A percentile compares a stretch with the other conserved stretches of the same genome.
These are phyloP conservation scores for Strobilomyces echinocephalus DNA, from an alignment of 768 basidiomycete genomes.

Conservation along the genomic window DNA sequence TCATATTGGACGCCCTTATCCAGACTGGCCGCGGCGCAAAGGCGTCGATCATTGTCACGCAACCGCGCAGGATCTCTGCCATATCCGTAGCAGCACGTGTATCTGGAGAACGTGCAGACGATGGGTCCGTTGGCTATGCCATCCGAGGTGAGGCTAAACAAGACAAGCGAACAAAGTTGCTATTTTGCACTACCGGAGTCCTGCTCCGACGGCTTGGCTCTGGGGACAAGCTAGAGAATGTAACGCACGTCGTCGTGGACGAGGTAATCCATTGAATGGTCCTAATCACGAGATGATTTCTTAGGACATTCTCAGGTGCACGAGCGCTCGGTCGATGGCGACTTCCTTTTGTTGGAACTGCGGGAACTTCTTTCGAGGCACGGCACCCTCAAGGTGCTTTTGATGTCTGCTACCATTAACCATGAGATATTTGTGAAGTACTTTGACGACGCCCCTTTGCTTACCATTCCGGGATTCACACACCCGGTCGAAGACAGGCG, in stretches of 20 bases:
- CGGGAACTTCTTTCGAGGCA: conserved; percentile 67
- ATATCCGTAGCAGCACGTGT: conserved; percentile 86
- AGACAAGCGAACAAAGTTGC: conserved; percentile 59
- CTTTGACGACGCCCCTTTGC: conserved; percentile 73
- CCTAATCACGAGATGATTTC: not conserved
- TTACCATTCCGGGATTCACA: conserved; percentile 80
- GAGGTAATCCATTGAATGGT: conserved; percentile 50
- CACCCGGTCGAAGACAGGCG: conserved; percentile 75
- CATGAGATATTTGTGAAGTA: conserved; percentile 80
- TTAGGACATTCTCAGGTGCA: conserved; percentile 56
- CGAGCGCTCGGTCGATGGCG: conserved; percentile 87
- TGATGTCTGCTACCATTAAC: conserved; percentile 97
- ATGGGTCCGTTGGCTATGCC: conserved; percentile 80
- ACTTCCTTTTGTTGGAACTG: conserved; percentile 82
- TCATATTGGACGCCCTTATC: conserved; percentile 82
- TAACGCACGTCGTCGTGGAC: conserved; percentile 86
- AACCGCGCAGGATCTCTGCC: conserved; percentile 85
- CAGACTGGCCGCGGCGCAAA: conserved; percentile 51
- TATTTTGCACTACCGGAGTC: conserved; percentile 96
- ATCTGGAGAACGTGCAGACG: conserved; percentile 70
- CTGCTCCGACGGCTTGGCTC: conserved; percentile 71
- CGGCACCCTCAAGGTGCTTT: conserved; percentile 65
- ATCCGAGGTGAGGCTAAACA: conserved; percentile 84
- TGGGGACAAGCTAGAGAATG: conserved; percentile 62
- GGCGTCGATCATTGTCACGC: conserved; percentile 79